Base-by-base conservation (phyloP, 768 basidiomycete genomes). In the Roridomyces roridus region DNA sequence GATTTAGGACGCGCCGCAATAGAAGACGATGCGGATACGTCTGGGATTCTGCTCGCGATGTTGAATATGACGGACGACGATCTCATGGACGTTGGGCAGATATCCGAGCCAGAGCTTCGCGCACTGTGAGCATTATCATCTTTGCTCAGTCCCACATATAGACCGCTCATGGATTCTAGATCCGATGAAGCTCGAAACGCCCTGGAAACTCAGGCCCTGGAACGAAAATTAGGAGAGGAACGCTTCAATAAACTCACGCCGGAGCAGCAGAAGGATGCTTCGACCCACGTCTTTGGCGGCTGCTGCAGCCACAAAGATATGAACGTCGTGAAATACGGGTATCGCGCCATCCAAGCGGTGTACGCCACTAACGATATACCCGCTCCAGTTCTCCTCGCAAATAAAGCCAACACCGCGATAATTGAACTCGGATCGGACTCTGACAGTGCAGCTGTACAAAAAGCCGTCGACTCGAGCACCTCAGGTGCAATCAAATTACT, bases 301-400 rank as follows among this genome's bases (percentile, higher is more conserved):
- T 73, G 70, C 42, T 68, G 65, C 37, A 65, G 65, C 49, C 71
- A 74, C 55, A 72, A 72, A 53, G 71, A 73, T 26, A 35, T 72
- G 14, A 74, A 73, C 29, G 55, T 63, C 3, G 59, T 70, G 18
- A 63, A 66, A 31, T 67, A 66, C 20, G 69, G 70, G 3, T 55
- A 57, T 31, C 17, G 14, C 15, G 41, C 25, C 17, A 62, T 70
- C 59, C 46, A 35, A 17, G 25, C 12, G 10, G 57, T 35, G n/a
- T 68, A 65, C 63, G 55, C 55, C 6, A 29, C 17, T 8, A 39
- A 44, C 41, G 49, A 59, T 5, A 15, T 62, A 14, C 14, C 52
- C 0, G 61, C 56, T 8, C 70, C 69, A 4, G 54, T 68, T 14
- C 51, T 65, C 4, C 60, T 71, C 12, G 54, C 64, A 18, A 71